Percentiles rank a stretch among this genome's conserved stretches.
These are phyloP conservation scores for Ceratobasidium sp. DNA, from an alignment of 1,284 basidiomycete genomes.

Conservation along the genomic window DNA sequence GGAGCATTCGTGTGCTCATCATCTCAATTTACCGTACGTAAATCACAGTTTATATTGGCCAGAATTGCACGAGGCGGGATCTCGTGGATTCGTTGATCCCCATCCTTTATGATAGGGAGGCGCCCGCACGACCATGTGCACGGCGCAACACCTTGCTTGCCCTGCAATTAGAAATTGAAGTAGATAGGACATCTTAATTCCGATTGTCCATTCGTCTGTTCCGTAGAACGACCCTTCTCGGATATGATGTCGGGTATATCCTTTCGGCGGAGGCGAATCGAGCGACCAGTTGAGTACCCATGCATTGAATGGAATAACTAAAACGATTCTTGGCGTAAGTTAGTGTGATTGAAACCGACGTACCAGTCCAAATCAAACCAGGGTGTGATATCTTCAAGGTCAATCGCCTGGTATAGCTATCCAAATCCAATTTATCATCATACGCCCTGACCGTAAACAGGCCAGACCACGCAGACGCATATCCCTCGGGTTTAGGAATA, in stretches of 20 bases:
- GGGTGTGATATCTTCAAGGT: constrained; percentile 82
- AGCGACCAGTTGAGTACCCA: constrained; percentile 90
- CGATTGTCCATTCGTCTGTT: constrained; percentile 73
- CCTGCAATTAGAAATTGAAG: no score
- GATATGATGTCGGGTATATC: constrained; percentile 86
- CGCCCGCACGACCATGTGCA: no score
- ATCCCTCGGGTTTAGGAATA: constrained; percentile 63
- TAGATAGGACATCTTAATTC: constrained; percentile 79
- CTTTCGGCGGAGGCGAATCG: constrained; percentile 76
- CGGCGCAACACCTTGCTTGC: no score
- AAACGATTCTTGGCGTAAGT: no score
- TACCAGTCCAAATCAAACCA: constrained; percentile 87
- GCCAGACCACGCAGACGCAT: constrained; percentile 64
- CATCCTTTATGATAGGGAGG: no score
- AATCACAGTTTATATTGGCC: no score
- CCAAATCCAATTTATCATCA: constrained; percentile 67
- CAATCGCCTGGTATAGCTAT: constrained; percentile 74
- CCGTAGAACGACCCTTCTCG: constrained; percentile 90
- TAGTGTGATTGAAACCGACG: no score
- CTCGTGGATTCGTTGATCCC: no score
- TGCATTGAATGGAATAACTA: constrained; percentile 91
- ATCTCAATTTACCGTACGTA: no score
- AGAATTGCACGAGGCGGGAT: no score
- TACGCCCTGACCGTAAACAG: constrained; percentile 69
- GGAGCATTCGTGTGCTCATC: no score